These are phyloP conservation scores for Zygosaccharomyces sapae DNA, from an alignment of 1,139 yeast genomes.

Conservation along the genomic window DNA sequence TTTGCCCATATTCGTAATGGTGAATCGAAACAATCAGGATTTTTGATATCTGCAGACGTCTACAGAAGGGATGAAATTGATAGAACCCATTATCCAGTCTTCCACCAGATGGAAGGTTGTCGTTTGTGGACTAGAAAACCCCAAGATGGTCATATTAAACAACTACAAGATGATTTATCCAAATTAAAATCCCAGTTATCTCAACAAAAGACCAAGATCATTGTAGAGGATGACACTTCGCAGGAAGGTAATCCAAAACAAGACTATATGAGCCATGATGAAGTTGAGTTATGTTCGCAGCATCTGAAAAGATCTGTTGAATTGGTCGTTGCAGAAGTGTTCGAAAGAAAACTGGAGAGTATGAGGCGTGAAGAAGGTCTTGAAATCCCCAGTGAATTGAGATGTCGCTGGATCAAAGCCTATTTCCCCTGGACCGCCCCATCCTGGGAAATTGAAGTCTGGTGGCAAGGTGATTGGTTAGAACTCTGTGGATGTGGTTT, in stretches of 20 bases:
- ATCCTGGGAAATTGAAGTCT: constrained; percentile 96
- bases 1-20: constrained; percentile 42
- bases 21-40: constrained; percentile 70
- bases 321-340: constrained; percentile 74
- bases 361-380: constrained; percentile 41
- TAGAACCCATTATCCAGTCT: constrained; percentile 93
- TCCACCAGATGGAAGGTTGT: constrained; percentile 98
- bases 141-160: constrained; percentile 21
- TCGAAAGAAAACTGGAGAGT: constrained; percentile 64
- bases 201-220: constrained; percentile 49
- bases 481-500: constrained; percentile 97
- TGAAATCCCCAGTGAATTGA: constrained; percentile 54
- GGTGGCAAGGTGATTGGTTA: constrained; percentile 99
- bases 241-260: constrained; percentile 71
- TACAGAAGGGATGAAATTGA: constrained; percentile 95
- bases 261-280: constrained; percentile 61
- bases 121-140: constrained; percentile 63
- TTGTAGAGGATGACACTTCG: constrained; percentile 68
- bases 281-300: constrained; percentile 61
- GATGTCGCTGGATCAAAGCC: constrained; percentile 92
- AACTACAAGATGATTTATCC: constrained; percentile 37
- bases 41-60: constrained; percentile 90
- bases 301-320: constrained; percentile 87
- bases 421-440: constrained; percentile 99
- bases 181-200: constrained; percentile 39